phyloP scores from a whole-genome alignment of 75 land plant genomes.

The Picea glauca region DNA sequence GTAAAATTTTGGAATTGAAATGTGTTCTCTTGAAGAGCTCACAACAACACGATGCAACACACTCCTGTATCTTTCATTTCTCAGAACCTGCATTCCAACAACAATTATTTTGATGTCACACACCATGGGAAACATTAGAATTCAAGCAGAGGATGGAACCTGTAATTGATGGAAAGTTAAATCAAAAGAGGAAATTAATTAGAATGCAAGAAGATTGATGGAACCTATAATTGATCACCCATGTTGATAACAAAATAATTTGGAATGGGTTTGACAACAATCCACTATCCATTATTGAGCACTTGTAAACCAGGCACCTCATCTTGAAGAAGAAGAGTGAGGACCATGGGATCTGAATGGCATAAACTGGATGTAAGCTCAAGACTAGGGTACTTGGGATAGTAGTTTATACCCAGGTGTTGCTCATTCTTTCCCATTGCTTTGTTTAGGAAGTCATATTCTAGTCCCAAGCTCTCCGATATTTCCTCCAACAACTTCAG shows the following conservation, averaged over 20 bases:
- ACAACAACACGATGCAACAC: slow-evolving; percentile 58
- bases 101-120: no score
- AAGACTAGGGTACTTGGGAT: slow-evolving; percentile 68
- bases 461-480: slow-evolving; percentile 54
- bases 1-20: slow-evolving; percentile 56
- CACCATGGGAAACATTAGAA: no score
- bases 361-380: slow-evolving; percentile 54
- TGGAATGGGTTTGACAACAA: slow-evolving; percentile 43
- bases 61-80: slow-evolving; percentile 60
- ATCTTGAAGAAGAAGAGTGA: slow-evolving; percentile 60
- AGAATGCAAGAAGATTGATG: no score
- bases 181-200: no score
- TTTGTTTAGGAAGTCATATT: slow-evolving; percentile 25
- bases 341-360: slow-evolving; percentile 52
- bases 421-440: slow-evolving; percentile 41
- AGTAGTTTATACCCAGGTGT: slow-evolving; percentile 59
- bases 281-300: slow-evolving; percentile 31
- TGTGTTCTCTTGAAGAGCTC: slow-evolving; percentile 33
- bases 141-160: no score
- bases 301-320: slow-evolving; percentile 55
- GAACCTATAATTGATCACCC: slow-evolving; percentile 66
- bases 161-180: no score
- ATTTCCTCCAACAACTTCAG: slow-evolving; percentile 32
- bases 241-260: slow-evolving; percentile 54
- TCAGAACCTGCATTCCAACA: slow-evolving; percentile 28